phyloP scores from a whole-genome alignment of 192 early-diverging fungal genomes.

The Coemansia sp. region DNA sequence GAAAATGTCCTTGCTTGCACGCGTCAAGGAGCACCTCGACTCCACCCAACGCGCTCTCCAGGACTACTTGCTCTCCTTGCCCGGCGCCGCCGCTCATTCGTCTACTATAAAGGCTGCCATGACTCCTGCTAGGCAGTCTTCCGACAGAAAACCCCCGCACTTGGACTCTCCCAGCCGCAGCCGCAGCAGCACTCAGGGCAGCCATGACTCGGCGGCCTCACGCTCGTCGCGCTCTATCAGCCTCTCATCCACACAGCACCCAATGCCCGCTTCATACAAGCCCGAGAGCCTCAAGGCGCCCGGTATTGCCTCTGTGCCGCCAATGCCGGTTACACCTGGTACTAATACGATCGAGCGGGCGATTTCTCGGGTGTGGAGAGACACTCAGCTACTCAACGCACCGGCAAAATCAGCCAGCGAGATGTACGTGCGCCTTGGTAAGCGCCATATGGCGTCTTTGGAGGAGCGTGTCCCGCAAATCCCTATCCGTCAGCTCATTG shows the following conservation, averaged over 20 bases:
- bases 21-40: slow-evolving; percentile 39
- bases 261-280: background rate
- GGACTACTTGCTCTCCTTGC: slow-evolving; percentile 30
- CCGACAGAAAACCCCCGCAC: background rate
- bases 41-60: slow-evolving; percentile 20
- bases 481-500: slow-evolving; percentile 29
- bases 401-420: slow-evolving; percentile 34
- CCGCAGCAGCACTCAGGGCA: slow-evolving; percentile 36
- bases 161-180: slow-evolving; percentile 13
- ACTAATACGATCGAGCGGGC: slow-evolving; percentile 18
- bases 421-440: slow-evolving; percentile 27
- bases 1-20: slow-evolving; percentile 9
- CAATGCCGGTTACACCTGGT: background rate
- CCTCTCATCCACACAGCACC: slow-evolving; percentile 6
- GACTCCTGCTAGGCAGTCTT: background rate
- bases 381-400: slow-evolving; percentile 1
- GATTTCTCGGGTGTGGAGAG: slow-evolving; percentile 23
- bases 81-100: slow-evolving; percentile 13
- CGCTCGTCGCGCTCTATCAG: slow-evolving; percentile 27
- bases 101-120: slow-evolving; percentile 1
- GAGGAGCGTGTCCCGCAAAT: slow-evolving; percentile 42
- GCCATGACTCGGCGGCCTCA: slow-evolving; percentile 26
- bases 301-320: background rate
- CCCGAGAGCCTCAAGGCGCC: background rate
- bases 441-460: slow-evolving; percentile 29